Evolutionary conservation across 2,329 filamentous ascomycete genomes (phyloP), one percentile per base, ranked within the genome.

Genomic region (Phaeosphaeria sp.): DNA sequence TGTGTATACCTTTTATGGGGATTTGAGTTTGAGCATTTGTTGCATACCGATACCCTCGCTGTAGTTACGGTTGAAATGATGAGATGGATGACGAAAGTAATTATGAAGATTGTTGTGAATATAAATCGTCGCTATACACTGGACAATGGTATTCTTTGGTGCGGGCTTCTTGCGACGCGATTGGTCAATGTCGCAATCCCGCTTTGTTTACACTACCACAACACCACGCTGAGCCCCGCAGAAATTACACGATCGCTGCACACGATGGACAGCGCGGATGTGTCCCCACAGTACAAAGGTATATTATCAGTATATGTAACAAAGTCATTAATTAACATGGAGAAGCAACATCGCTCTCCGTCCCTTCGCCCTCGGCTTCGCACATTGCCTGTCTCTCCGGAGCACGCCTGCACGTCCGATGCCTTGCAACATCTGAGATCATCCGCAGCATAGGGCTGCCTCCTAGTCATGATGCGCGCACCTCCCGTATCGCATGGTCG

Each of bases 391-490:
- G 69, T 27, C 71, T 81, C 51, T 70, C 67, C 6, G 67, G 71
- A 60, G 64, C 73, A 25, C 75, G 77, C 52, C 71, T 81, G 23
- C 73, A 79, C 33, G 71, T 81, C 53, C 78, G 76, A 60, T 76
- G 71, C 44, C 69, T 77, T 6, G 56, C 59, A 43, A 74, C 77
- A 1, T 73, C 76, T 47, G 69, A 76, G n/a, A 59, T 77, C 23
- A 52, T 77, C 15, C 72, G 73, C 49, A 77, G 63, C 42, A 77
- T 79, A 55, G 50, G 71, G 1, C 59, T 80, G 9, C 70, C 76
- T 1, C 54, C 69, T 6, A 68, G 67, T 1, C 65, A 75, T 46
- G 69, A 76, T 25, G 22, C 68, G 1, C 70, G 70, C 27, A 71
- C 53, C 23, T 68, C 73, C 0, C 62, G 63, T 5, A 61, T 81